Conservation (phyloP, 1,284 basidiomycete genomes). For the Xerocomus cyaneibrunnescens region DNA sequence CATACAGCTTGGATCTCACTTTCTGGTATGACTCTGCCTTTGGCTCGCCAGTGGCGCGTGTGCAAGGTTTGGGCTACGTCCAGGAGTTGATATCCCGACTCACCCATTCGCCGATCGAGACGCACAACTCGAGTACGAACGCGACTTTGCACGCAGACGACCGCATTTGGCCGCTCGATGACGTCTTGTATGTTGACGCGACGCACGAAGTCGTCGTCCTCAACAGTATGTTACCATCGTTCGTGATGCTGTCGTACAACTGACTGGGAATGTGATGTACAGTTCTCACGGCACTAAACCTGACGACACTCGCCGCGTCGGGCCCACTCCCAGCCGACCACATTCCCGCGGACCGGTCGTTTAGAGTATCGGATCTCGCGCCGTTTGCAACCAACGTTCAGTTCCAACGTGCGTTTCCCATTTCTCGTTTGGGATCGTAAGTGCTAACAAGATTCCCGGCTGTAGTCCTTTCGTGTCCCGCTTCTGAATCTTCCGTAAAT, state of each 20-base stretch:
- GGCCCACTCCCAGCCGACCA: slow-evolving; percentile 55
- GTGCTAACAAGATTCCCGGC: not conserved
- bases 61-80: slow-evolving; percentile 84
- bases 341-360: slow-evolving; percentile 48
- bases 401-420: slow-evolving; percentile 31
- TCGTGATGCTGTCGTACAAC: not conserved
- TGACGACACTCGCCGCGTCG: slow-evolving; percentile 50
- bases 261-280: not conserved
- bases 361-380: slow-evolving; percentile 30
- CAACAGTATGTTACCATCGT: slow-evolving; percentile 51
- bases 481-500: slow-evolving; percentile 29
- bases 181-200: slow-evolving; percentile 83
- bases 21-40: slow-evolving; percentile 76
- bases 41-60: slow-evolving; percentile 72
- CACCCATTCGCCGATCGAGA: slow-evolving; percentile 67
- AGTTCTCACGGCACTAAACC: slow-evolving; percentile 58
- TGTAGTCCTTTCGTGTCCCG: slow-evolving; percentile 32
- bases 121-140: slow-evolving; percentile 77
- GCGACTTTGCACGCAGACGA: slow-evolving; percentile 70
- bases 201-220: slow-evolving; percentile 84
- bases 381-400: slow-evolving; percentile 36
- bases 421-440: not conserved
- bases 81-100: slow-evolving; percentile 81
- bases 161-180: slow-evolving; percentile 77
- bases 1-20: slow-evolving; percentile 14